A percentile compares a stretch with the other conserved stretches of the same genome.
Evolutionary conservation across 805 yeast genomes (phyloP).

Genomic region (Diddensiella transvaalensis): DNA sequence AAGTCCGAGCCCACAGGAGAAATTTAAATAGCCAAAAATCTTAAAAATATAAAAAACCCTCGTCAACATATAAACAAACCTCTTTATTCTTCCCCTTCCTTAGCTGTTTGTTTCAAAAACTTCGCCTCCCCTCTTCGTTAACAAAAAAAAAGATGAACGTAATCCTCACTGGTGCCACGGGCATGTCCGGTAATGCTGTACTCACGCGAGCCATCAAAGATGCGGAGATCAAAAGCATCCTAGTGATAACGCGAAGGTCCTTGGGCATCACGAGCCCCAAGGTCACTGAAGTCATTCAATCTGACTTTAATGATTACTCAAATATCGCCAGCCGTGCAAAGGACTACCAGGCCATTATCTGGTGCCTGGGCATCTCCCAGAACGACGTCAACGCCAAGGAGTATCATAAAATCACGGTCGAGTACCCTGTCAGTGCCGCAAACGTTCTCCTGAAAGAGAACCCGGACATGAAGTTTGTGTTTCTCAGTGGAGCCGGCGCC

Average conservation of each 20-base stretch:
- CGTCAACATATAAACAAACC: too few species aligned
- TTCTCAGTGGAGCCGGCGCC: conserved; percentile 14
- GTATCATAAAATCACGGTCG: conserved; percentile 10
- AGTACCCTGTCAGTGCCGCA: conserved; percentile 9
- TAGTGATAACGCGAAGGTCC: conserved; percentile 11
- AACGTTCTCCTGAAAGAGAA: conserved; percentile 6
- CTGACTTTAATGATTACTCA: not conserved
- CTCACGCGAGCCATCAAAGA: not conserved
- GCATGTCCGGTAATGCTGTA: not conserved
- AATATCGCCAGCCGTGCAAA: not conserved
- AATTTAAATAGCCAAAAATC: too few species aligned
- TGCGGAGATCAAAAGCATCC: conserved; percentile 3
- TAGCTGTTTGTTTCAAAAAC: too few species aligned
- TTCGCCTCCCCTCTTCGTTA: too few species aligned
- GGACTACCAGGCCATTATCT: conserved; percentile 8
- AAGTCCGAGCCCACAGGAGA: too few species aligned
- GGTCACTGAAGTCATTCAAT: conserved; percentile 6
- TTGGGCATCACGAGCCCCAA: conserved; percentile 8
- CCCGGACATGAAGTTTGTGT: conserved; percentile 10
- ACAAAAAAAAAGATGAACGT: not conserved
- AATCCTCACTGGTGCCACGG: not conserved
- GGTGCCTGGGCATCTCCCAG: conserved; percentile 14
- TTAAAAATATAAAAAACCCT: too few species aligned
- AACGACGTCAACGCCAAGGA: conserved; percentile 2
- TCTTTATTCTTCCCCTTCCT: too few species aligned